phyloP scores from a whole-genome alignment of 805 yeast genomes.

The Yamadazyma nakazawae region DNA sequence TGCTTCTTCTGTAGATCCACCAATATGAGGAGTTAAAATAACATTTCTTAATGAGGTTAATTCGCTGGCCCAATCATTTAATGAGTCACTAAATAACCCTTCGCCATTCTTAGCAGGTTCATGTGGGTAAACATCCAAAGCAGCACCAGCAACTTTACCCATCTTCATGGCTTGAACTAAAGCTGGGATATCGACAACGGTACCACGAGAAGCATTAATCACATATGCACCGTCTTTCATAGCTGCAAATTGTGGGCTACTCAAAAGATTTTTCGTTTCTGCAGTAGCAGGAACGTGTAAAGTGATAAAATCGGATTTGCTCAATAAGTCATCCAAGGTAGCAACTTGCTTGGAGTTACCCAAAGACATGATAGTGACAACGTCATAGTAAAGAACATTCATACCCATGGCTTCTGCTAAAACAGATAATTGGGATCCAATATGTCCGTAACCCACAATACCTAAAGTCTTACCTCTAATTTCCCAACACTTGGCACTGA shows the following conservation, averaged over 20 bases:
- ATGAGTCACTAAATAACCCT: slow-evolving; percentile 62
- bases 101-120: slow-evolving; percentile 98
- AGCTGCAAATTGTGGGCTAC: slow-evolving; percentile 87
- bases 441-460: slow-evolving; percentile 96
- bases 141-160: slow-evolving; percentile 96
- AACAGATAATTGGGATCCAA: slow-evolving; percentile 95
- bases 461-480: slow-evolving; percentile 98
- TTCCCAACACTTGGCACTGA: slow-evolving; percentile 94
- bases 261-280: slow-evolving; percentile 87
- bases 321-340: slow-evolving; percentile 77
- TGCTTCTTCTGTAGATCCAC: slow-evolving; percentile 99
- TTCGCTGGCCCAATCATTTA: slow-evolving; percentile 83
- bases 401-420: slow-evolving; percentile 97
- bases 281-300: slow-evolving; percentile 93
- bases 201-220: slow-evolving; percentile 96
- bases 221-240: slow-evolving; percentile 96
- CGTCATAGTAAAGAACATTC: slow-evolving; percentile 93
- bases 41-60: slow-evolving; percentile 79
- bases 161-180: slow-evolving; percentile 85
- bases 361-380: slow-evolving; percentile 87
- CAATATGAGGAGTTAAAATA: slow-evolving; percentile 94
- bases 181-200: slow-evolving; percentile 95
- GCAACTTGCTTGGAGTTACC: slow-evolving; percentile 95
- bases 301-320: slow-evolving; percentile 81
- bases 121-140: slow-evolving; percentile 91